Conservation (phyloP, 139 green algal species). For the Yamagishiella unicocca region DNA sequence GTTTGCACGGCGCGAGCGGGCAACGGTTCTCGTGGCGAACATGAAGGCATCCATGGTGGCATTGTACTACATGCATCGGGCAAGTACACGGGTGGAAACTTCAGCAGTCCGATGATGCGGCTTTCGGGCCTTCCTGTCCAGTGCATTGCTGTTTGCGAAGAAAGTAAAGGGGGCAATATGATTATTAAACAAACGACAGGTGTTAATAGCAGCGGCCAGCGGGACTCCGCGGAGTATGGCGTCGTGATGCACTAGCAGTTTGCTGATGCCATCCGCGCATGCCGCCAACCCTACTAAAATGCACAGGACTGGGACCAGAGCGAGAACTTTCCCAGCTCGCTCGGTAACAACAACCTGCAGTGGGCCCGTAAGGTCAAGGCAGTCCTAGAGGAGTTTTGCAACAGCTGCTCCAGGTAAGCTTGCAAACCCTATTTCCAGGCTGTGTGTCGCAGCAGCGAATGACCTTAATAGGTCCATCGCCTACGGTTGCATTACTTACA, state of each 20-base stretch:
- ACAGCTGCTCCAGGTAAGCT: not conserved
- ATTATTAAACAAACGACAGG: too few species aligned
- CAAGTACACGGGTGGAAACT: too few species aligned
- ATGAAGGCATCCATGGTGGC: conserved; percentile 57
- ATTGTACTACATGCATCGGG: conserved; percentile 65
- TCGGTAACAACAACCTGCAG: conserved; percentile 50
- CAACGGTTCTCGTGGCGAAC: conserved; percentile 53
- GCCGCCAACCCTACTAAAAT: not conserved
- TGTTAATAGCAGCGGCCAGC: too few species aligned
- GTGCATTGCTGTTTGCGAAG: too few species aligned
- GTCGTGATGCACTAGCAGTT: too few species aligned
- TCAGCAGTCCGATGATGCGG: too few species aligned
- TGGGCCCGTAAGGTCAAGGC: conserved; percentile 29
- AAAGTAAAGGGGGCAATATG: too few species aligned
- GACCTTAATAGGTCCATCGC: not conserved
- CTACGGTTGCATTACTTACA: not conserved
- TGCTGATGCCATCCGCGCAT: too few species aligned
- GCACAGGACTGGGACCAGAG: conserved; percentile 42
- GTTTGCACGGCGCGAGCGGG: conserved; percentile 54
- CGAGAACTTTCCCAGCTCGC: conserved; percentile 53
- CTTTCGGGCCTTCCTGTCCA: too few species aligned
- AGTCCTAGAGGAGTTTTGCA: conserved; percentile 29
- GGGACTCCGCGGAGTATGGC: too few species aligned
- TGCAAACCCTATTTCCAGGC: too few species aligned
- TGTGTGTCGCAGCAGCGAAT: not conserved